phyloP scores from a whole-genome alignment of 768 basidiomycete species.

The Hydnomerulius pinastri region DNA sequence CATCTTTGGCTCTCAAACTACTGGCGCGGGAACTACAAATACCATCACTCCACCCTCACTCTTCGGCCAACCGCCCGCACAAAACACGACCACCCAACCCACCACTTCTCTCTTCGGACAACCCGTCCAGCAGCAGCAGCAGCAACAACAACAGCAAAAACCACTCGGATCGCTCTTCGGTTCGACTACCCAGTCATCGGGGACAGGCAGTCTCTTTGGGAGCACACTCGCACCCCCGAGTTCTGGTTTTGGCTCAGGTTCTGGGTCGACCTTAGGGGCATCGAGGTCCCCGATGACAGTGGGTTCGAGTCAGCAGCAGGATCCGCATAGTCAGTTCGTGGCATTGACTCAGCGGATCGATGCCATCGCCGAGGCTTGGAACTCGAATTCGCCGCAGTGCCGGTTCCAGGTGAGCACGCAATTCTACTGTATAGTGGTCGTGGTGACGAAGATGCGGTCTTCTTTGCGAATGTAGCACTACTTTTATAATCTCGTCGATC shows the following conservation, averaged over 20 bases:
- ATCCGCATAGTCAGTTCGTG: constrained; percentile 59
- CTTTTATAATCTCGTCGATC: constrained; percentile 85
- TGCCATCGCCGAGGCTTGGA: constrained; percentile 69
- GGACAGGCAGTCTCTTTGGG: constrained; percentile 39
- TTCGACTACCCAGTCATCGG: constrained; percentile 25
- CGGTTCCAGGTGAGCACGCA: constrained; percentile 66
- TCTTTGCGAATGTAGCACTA: constrained; percentile 50
- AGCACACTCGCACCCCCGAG: constrained; percentile 33
- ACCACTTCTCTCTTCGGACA: constrained; percentile 23
- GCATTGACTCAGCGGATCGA: constrained; percentile 62
- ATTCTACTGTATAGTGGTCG: neutral
- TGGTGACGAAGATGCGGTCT: neutral
- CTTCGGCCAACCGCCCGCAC: constrained; percentile 30
- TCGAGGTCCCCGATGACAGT: constrained; percentile 38
- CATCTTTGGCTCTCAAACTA: constrained; percentile 31
- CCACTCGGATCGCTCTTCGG: constrained; percentile 32
- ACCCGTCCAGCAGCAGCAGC: constrained; percentile 19
- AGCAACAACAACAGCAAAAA: too few relatives aligned
- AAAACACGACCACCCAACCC: constrained; percentile 19
- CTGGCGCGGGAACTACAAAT: constrained; percentile 8
- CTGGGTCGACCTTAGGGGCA: constrained; percentile 28
- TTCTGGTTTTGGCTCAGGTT: constrained; percentile 28
- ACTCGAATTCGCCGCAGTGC: constrained; percentile 64
- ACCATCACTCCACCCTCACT: constrained; percentile 27
- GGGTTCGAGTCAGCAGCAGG: constrained; percentile 50